phyloP scores from a whole-genome alignment of 2,329 filamentous ascomycete genomes.

The Verticillium klebahnii region DNA sequence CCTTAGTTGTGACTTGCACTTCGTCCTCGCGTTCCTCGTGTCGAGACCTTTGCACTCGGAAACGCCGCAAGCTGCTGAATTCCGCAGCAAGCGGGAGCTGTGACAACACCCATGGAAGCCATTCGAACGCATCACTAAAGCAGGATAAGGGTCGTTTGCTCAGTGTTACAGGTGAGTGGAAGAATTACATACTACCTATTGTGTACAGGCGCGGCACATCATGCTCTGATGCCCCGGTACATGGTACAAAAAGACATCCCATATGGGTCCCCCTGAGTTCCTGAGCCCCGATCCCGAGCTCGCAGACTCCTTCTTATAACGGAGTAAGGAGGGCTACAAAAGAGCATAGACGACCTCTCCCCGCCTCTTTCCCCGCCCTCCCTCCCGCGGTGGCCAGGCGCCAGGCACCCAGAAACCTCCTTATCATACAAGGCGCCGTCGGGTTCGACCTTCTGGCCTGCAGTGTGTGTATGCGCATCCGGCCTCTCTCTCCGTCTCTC shows the following conservation, averaged over 20 bases:
- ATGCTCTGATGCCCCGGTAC: not conserved
- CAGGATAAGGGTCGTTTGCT: not conserved
- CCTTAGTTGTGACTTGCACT: too few species aligned
- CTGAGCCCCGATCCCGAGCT: not conserved
- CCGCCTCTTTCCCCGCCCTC: not conserved
- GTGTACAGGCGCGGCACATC: not conserved
- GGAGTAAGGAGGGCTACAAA: not conserved
- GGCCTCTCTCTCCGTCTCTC: not conserved
- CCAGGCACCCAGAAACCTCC: not conserved
- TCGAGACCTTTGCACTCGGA: too few species aligned
- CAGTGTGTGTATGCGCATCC: not conserved
- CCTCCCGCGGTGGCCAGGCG: not conserved
- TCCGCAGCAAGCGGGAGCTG: too few species aligned
- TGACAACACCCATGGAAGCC: too few species aligned
- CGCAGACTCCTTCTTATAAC: not conserved
- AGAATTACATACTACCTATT: conserved; percentile 3
- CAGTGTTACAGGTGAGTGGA: conserved; percentile 2
- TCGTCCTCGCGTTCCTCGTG: too few species aligned
- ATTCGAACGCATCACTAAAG: not conserved
- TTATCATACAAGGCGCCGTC: not conserved
- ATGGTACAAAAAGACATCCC: not conserved
- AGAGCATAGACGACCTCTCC: not conserved
- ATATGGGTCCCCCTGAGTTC: not conserved
- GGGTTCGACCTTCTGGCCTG: not conserved
- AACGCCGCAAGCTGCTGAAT: too few species aligned